Evolutionary conservation across 1,284 basidiomycete genomes (phyloP), one percentile per base, ranked within the genome.

Genomic region (Sporisorium graminicola): DNA sequence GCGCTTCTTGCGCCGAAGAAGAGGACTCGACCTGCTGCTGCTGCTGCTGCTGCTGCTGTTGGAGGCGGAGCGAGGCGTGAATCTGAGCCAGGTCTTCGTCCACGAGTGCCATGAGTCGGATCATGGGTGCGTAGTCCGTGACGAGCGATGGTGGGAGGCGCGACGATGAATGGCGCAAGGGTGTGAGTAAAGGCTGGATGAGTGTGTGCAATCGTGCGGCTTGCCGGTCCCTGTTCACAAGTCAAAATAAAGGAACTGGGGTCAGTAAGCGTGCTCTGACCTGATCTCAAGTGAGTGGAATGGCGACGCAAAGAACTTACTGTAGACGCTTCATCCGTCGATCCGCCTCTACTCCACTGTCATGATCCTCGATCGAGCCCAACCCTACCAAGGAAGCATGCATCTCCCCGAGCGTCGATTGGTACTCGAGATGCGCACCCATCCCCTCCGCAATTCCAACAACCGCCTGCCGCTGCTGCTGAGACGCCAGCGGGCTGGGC

Each of bases 121-220:
- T 86, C 85, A 89, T 89, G 27, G 94, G 91, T 70, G 90, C 87
- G 82, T 93, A 92, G 55, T 95, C 92, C 4, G 33, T 31, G 4
- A 65, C 26, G 78, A 91, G 84, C 77, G 31, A 89, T 87, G 54
- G 91, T 86, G 70, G 88, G 87, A 27, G 84, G 81, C 40, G 87
- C 86, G 46, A 88, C 87, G 60, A 89, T 82, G 50, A 31, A 20
- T 55, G 14, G 24, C 35, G 46, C 18, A 27, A 27, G 18, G 49
- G 40, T 13, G 27, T 33, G 8, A 65, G 88, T 85, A 54, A 85
- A 69, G 12, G 85, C 73, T 12, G 80, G 86, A 85, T 50, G 89
- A 86, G 82, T 60, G 87, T 87, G 56, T 89, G 86, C 71, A 90
- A 27, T n/a, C 46, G 33, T 3, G 12, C 14, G 16, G 35, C 35